A percentile compares a stretch with the other conserved stretches of the same genome.
Evolutionary conservation across 129 eudicot species (phyloP).

Genomic region (Chrysanthemum makinoi): DNA sequence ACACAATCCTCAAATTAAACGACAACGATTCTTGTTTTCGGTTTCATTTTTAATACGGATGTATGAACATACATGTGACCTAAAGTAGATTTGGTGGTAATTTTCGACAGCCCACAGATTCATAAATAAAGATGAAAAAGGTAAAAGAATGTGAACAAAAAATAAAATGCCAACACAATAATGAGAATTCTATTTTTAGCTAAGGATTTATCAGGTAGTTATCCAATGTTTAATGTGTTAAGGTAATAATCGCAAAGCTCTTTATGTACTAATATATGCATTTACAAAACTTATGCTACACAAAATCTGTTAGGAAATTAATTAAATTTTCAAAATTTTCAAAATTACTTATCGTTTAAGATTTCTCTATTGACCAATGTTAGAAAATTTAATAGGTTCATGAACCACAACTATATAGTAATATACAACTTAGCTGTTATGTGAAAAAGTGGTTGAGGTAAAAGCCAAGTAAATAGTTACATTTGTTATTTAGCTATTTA

Average conservation of each 20-base stretch:
- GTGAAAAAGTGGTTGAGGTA: conserved; percentile 2
- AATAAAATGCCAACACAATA: not conserved
- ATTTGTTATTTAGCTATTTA: conserved; percentile 1
- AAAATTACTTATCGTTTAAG: not conserved
- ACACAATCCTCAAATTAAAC: not conserved
- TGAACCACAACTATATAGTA: not conserved
- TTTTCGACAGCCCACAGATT: too few relatives aligned
- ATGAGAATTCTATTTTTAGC: not conserved
- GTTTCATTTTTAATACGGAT: not conserved
- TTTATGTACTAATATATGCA: not conserved
- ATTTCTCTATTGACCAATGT: not conserved
- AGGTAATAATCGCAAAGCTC: not conserved
- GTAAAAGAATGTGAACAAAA: not conserved
- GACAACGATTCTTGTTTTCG: not conserved
- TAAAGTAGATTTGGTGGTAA: conserved; percentile 2
- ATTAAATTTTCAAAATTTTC: too few relatives aligned
- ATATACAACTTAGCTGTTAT: not conserved
- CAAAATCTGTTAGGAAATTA: too few relatives aligned
- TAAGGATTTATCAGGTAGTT: not conserved
- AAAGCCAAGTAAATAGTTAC: not conserved
- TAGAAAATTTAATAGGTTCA: too few relatives aligned
- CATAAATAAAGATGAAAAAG: not conserved
- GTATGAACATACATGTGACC: conserved; percentile 15
- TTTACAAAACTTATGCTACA: too few relatives aligned
- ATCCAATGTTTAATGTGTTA: not conserved